Evolutionary conservation across 805 yeast genomes (phyloP).

Genomic region (Ogataea polymorpha): DNA sequence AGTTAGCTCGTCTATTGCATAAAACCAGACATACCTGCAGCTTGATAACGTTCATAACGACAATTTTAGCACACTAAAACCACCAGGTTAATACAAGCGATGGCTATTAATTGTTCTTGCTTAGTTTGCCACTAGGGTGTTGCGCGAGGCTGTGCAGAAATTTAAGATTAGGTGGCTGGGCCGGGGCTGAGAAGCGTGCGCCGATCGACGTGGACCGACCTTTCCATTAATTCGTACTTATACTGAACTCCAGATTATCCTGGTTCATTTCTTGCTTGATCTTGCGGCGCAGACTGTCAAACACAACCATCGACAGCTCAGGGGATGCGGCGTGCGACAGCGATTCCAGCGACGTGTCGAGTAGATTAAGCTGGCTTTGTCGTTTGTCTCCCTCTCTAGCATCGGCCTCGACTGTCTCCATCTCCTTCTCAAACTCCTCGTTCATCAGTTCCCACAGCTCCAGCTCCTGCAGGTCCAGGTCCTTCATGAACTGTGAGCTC

Average conservation of each 20-base stretch:
- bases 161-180: conserved; percentile 3
- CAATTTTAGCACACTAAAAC: not conserved
- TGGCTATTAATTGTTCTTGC: conserved; percentile 2
- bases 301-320: conserved; percentile 17
- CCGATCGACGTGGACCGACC: conserved; percentile 3
- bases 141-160: conserved; percentile 10
- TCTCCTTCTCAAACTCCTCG: conserved; percentile 32
- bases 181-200: conserved; percentile 1
- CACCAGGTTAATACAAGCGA: not conserved
- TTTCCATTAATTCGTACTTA: conserved; percentile 2
- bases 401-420: conserved; percentile 18
- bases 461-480: conserved; percentile 29
- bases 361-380: conserved; percentile 12
- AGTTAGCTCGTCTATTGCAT: not conserved
- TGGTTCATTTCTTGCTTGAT: conserved; percentile 13
- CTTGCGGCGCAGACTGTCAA: conserved; percentile 16
- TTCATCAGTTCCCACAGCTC: conserved; percentile 33
- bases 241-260: conserved; percentile 11
- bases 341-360: conserved; percentile 23
- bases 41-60: conserved; percentile 59
- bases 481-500: conserved; percentile 26
- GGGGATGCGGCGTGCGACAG: conserved; percentile 17
- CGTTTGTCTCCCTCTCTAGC: conserved; percentile 3
- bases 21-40: conserved; percentile 45
- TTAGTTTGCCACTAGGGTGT: conserved; percentile 9